Base-by-base conservation (phyloP, 2,329 filamentous ascomycete genomes). In the Escovopsis sp. region DNA sequence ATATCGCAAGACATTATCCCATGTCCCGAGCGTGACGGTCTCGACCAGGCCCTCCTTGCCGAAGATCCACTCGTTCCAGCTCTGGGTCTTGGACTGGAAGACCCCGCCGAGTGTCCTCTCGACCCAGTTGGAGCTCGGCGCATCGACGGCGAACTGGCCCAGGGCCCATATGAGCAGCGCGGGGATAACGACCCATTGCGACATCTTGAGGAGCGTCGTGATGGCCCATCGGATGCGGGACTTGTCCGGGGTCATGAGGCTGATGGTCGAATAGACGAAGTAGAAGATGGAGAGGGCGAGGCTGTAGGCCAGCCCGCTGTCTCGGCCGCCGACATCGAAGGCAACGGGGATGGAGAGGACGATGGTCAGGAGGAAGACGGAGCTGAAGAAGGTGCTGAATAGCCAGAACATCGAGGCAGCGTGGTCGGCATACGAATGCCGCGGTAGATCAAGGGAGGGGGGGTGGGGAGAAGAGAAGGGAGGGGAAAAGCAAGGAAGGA, bases 251-350 rank as follows among this genome's bases (percentile, higher is more conserved):
- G 87, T 93, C 12, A 76, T 68, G 41, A 94, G 69, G 52, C 81
- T 83, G 45, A 90, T 65, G 43, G 74, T 63, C 38, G 86, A 94
- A 61, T 90, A 86, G 56, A 84, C 60, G 55, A 94, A 79, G 65
- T 96, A 96, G 67, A 92, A 96, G 49, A 72, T 68, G 47, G 88
- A 87, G 36, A 96, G 73, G 33, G 82, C 76, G 36, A 96, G 72
- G 53, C 86, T 94, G 65, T 92, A 96, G 43, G 86, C 88, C 52
- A 98, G 70, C 40, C 90, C 90, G 53, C 86, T 93, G 49, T 90
- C 87, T 51, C 85, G 79, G 42, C 90, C 90, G 55, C 90, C 90
- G 51, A 96, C 88, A 72, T 98, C 90, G 65, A 96, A 96, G 51
- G 88, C 84, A 54, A 98, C 78, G 42, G 90, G 90, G 55, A 98